Evolutionary conservation across 208 protist genomes (phyloP), one percentile per base, ranked within the genome.

Genomic region (Vickermania spadyakhi): DNA sequence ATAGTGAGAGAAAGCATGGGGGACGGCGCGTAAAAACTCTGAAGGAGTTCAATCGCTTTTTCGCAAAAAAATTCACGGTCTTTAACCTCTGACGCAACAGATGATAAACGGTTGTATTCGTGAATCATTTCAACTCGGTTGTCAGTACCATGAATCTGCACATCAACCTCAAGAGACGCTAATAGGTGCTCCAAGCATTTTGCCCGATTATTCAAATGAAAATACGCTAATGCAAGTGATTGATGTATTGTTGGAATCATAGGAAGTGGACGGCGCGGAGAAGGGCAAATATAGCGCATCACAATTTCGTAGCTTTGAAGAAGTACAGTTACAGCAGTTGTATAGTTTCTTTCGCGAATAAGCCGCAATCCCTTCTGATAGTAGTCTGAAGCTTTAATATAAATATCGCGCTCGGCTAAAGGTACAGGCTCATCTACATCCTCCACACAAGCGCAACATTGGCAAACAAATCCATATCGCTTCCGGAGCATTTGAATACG

Each of bases 351-450:
- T 61, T 96, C 84, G 28, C 84, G 82, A 14, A 91, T 77, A 25
- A 96, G 58, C 7, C 81, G 81, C 49, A 78, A 76, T 1, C 89
- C 89, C 56, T 96, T 96, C 60, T 96, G 89, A 60, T 96, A 96
- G 65, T 90, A 90, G 66, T 92, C 85, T 14, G 84, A 64, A 3
- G 84, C 80, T 66, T 91, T 72, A 51, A 96, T 72, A 63, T 93
- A 93, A 52, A 86, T 70, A 11, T 74, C 77, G 72, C 93, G 86
- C 29, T 86, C 79, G 28, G 75, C 65, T 27, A 62, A 50, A 18
- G 45, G 59, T 18, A 96, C 80, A 0, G 69, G 58, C 53, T 96
- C 84, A 55, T 96, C 89, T 22, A 84, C 75, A 53, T 89, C 75
- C 53, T 76, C 67, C 21, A 62, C 55, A 65, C 88, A 91, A 21